A percentile compares a stretch with the other conserved stretches of the same genome.
phyloP scores from a whole-genome alignment of 2,329 filamentous ascomycete genomes.

The Aspergillus brasiliensis region DNA sequence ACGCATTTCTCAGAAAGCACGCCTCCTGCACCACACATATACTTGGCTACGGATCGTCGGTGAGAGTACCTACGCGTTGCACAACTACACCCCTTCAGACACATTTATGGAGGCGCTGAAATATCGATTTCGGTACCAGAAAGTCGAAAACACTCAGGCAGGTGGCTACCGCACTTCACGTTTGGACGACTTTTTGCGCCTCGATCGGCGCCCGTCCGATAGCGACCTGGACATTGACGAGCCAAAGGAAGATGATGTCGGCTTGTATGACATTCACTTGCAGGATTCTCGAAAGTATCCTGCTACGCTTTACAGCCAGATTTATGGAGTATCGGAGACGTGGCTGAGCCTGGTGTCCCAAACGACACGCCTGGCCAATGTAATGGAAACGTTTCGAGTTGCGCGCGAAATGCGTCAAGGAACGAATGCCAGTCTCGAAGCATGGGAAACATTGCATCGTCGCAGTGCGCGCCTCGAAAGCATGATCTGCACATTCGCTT shows the following conservation, averaged over 20 bases:
- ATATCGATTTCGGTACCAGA: constrained; percentile 4
- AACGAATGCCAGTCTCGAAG: constrained; percentile 19
- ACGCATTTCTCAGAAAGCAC: constrained; percentile 39
- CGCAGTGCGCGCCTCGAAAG: constrained; percentile 34
- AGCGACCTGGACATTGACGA: constrained; percentile 44
- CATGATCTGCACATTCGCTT: constrained; percentile 30
- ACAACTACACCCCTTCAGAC: constrained; percentile 28
- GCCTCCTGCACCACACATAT: constrained; percentile 44
- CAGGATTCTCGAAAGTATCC: constrained; percentile 37
- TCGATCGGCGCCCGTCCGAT: constrained; percentile 37
- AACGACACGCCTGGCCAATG: constrained; percentile 47
- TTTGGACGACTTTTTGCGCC: constrained; percentile 44
- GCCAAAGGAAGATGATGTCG: constrained; percentile 36
- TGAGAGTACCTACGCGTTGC: constrained; percentile 38
- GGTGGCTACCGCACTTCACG: constrained; percentile 28
- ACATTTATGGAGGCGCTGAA: constrained; percentile 25
- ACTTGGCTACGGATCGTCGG: constrained; percentile 42
- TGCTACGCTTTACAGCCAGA: constrained; percentile 42
- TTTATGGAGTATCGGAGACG: constrained; percentile 49
- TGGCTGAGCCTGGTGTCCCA: constrained; percentile 50
- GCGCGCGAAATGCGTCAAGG: constrained; percentile 16
- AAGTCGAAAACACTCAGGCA: background rate
- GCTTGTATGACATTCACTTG: constrained; percentile 44
- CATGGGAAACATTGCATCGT: constrained; percentile 32
- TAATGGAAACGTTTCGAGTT: constrained; percentile 31